These are phyloP conservation scores for Candida corydali DNA, from an alignment of 805 yeast genomes.

Conservation along the genomic window DNA sequence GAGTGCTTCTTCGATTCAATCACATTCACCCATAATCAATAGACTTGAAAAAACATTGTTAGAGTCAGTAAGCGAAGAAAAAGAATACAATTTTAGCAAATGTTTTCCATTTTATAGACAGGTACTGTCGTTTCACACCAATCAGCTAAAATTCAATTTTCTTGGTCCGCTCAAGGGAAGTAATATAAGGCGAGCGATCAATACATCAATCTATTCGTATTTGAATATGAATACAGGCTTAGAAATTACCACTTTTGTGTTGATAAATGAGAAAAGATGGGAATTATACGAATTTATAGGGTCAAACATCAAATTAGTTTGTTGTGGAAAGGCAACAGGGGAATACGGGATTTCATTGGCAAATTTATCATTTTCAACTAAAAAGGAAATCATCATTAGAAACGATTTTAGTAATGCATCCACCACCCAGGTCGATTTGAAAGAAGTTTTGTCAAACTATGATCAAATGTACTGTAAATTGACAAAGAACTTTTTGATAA, in stretches of 20 bases:
- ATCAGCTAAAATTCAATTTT: constrained; percentile 38
- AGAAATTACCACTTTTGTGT: constrained; percentile 59
- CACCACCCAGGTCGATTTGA: constrained; percentile 18
- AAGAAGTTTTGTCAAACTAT: constrained; percentile 45
- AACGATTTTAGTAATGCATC: constrained; percentile 23
- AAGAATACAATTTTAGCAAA: constrained; percentile 66
- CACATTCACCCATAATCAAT: constrained; percentile 14
- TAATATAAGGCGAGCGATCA: constrained; percentile 22
- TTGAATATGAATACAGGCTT: constrained; percentile 40
- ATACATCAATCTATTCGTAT: constrained; percentile 28
- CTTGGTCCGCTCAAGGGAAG: constrained; percentile 17
- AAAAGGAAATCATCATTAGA: constrained; percentile 19
- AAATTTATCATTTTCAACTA: constrained; percentile 21
- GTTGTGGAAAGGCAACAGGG: constrained; percentile 67
- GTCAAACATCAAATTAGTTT: constrained; percentile 48
- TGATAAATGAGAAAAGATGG: constrained; percentile 69
- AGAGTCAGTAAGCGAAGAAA: constrained; percentile 28
- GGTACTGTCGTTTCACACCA: constrained; percentile 51
- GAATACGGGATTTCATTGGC: constrained; percentile 57
- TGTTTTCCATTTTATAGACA: constrained; percentile 81
- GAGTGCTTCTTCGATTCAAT: constrained; percentile 1
- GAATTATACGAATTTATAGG: constrained; percentile 54
- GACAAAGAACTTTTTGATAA: constrained; percentile 54
- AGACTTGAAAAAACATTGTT: constrained; percentile 15
- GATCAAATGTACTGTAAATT: constrained; percentile 58